Percentiles rank a stretch among this genome's conserved stretches.
These are phyloP conservation scores for Fusarium hostae DNA, from an alignment of 2,329 filamentous ascomycete species.

Conservation along the genomic window DNA sequence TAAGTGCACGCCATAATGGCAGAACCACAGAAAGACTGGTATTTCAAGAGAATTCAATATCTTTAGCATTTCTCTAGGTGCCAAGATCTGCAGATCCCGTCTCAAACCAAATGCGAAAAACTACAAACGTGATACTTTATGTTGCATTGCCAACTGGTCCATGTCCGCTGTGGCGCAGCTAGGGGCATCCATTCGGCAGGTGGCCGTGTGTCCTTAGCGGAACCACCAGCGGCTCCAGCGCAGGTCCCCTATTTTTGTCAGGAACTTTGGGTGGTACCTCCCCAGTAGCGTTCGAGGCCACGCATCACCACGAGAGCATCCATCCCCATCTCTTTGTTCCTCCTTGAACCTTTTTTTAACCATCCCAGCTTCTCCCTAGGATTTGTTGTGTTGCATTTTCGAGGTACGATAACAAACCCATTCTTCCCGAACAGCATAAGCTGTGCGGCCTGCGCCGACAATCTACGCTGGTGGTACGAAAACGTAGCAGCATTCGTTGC, in stretches of 20 bases:
- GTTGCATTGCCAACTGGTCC: constrained; percentile 18
- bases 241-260: constrained; percentile 39
- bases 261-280: constrained; percentile 19
- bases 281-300: constrained; percentile 35
- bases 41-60: neutral
- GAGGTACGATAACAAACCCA: constrained; percentile 29
- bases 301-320: constrained; percentile 33
- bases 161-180: constrained; percentile 26
- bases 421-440: constrained; percentile 7
- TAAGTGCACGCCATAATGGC: neutral
- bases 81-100: constrained; percentile 1
- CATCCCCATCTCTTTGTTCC: constrained; percentile 20
- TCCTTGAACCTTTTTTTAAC: neutral
- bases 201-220: neutral
- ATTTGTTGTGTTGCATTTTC: constrained; percentile 1
- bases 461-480: constrained; percentile 13
- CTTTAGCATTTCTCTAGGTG: neutral
- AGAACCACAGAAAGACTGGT: neutral
- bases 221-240: constrained; percentile 9
- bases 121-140: constrained; percentile 10
- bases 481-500: neutral
- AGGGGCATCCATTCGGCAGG: neutral
- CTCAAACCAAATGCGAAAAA: neutral
- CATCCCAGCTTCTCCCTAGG: neutral
- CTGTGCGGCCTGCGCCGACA: constrained; percentile 24